Evolutionary conservation across 305 asterid species (phyloP).

Genomic region (Rubia tinctorum): DNA sequence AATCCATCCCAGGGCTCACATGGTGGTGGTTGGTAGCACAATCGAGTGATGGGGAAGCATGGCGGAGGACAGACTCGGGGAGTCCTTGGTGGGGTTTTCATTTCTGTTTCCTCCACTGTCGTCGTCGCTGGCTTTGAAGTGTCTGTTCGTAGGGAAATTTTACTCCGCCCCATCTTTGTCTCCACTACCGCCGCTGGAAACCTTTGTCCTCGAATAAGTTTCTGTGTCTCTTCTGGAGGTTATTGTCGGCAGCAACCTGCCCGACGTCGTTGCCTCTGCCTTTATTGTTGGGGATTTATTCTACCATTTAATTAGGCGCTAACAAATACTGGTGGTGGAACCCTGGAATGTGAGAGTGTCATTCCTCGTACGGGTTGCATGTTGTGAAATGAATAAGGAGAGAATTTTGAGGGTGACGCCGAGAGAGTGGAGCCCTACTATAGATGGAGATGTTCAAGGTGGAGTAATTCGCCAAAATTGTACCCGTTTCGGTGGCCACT

Average conservation of each 20-base stretch:
- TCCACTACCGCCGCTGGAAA: constrained; percentile 33
- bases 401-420: constrained; percentile 62
- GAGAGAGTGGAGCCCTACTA: constrained; percentile 63
- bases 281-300: constrained; percentile 23
- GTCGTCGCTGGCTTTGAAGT: constrained; percentile 27
- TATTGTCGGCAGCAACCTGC: constrained; percentile 45
- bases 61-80: constrained; percentile 30
- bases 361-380: constrained; percentile 54
- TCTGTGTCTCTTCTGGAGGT: constrained; percentile 56
- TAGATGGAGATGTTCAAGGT: constrained; percentile 60
- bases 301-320: constrained; percentile 43
- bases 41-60: constrained; percentile 31
- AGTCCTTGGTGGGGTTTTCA: constrained; percentile 19
- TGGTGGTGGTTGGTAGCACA: constrained; percentile 37
- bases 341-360: constrained; percentile 61
- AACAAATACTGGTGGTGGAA: constrained; percentile 47
- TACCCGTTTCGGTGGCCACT: constrained; percentile 83
- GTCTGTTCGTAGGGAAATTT: constrained; percentile 51
- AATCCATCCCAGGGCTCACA: constrained; percentile 38
- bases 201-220: constrained; percentile 60
- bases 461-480: constrained; percentile 67
- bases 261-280: constrained; percentile 28
- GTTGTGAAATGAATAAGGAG: constrained; percentile 60
- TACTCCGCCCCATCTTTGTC: constrained; percentile 34
- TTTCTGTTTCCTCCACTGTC: not conserved